phyloP scores from a whole-genome alignment of 768 basidiomycete species.

The Suillus sp. region DNA sequence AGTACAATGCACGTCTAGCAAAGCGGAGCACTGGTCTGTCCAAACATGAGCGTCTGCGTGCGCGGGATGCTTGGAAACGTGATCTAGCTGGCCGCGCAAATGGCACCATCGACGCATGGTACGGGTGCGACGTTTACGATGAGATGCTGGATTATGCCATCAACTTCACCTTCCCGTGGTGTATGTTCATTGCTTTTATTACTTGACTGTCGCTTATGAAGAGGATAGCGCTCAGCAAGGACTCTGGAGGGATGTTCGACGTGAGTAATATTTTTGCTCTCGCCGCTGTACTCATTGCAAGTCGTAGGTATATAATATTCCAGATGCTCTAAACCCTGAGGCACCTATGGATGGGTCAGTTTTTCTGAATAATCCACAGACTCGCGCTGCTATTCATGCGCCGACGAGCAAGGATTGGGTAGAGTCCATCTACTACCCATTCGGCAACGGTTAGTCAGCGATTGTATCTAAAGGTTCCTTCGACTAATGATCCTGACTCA shows the following conservation, averaged over 20 bases:
- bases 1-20: slow-evolving; percentile 25
- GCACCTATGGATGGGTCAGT: slow-evolving; percentile 49
- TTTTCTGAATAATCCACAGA: slow-evolving; percentile 65
- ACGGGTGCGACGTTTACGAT: slow-evolving; percentile 64
- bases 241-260: slow-evolving; percentile 41
- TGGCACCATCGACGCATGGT: slow-evolving; percentile 62
- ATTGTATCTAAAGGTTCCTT: neutral
- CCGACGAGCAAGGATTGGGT: slow-evolving; percentile 58
- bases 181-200: slow-evolving; percentile 31
- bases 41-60: slow-evolving; percentile 30
- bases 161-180: slow-evolving; percentile 70
- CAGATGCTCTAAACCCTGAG: slow-evolving; percentile 57
- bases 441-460: slow-evolving; percentile 31
- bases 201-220: slow-evolving; percentile 15
- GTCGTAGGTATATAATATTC: slow-evolving; percentile 51
- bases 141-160: slow-evolving; percentile 71
- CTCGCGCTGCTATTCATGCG: slow-evolving; percentile 66
- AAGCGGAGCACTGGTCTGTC: slow-evolving; percentile 24
- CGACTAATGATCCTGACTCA: slow-evolving; percentile 15
- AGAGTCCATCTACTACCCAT: slow-evolving; percentile 36
- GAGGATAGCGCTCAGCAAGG: slow-evolving; percentile 21
- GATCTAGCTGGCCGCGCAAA: slow-evolving; percentile 50
- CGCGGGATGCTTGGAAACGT: slow-evolving; percentile 42
- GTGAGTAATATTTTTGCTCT: slow-evolving; percentile 24
- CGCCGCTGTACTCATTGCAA: slow-evolving; percentile 1